A percentile compares a stretch with the other conserved stretches of the same genome.
These are phyloP conservation scores for Camellia oleifera DNA, from an alignment of 179 eudicot species.

Conservation along the genomic window DNA sequence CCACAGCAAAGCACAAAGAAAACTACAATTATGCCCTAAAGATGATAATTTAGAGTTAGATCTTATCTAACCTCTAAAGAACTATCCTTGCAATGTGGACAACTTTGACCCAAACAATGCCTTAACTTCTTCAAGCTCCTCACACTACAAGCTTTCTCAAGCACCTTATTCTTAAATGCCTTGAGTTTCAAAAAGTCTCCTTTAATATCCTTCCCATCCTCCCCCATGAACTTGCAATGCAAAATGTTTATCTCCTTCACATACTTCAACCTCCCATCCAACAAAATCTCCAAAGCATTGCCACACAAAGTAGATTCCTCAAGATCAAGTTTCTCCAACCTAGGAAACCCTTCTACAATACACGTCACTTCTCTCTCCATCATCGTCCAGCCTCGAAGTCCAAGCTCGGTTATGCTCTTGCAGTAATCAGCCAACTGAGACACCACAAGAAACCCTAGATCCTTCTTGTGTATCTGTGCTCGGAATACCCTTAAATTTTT, in stretches of 20 bases:
- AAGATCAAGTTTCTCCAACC: conserved; percentile 7
- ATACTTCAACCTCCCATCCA: conserved; percentile 17
- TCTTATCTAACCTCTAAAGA: background rate
- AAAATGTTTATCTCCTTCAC: conserved; percentile 13
- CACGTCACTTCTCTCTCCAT: background rate
- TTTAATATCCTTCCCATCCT: conserved; percentile 9
- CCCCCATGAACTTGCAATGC: conserved; percentile 7
- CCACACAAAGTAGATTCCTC: background rate
- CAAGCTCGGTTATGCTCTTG: conserved; percentile 9
- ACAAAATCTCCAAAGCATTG: background rate
- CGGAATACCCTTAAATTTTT: conserved; percentile 12
- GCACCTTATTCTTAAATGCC: background rate
- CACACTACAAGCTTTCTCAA: conserved; percentile 12
- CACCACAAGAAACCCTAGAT: background rate
- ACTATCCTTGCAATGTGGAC: background rate
- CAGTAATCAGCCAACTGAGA: conserved; percentile 6
- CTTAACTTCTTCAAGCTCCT: conserved; percentile 8
- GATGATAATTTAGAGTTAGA: too few species aligned
- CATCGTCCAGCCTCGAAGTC: background rate
- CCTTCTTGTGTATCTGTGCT: background rate
- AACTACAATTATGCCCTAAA: too few species aligned
- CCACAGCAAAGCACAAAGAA: too few species aligned
- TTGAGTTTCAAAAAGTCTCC: conserved; percentile 10
- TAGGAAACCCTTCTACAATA: conserved; percentile 2
- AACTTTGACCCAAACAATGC: conserved; percentile 5